Conservation (phyloP, 2,329 filamentous ascomycete species). For the Penicillium sp. region DNA sequence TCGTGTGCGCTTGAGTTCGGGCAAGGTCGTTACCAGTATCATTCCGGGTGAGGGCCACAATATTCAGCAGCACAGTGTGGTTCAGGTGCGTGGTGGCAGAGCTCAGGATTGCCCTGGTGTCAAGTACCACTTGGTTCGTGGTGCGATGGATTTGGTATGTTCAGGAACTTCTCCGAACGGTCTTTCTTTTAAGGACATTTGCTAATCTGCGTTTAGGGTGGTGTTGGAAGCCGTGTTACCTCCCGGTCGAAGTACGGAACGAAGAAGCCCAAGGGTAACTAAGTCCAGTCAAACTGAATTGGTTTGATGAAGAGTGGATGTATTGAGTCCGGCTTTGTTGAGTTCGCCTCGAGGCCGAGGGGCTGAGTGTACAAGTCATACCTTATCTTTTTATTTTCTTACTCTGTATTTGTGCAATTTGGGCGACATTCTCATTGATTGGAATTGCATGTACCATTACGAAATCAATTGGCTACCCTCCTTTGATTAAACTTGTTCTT, state of each 20-base stretch:
- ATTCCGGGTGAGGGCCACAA: slow-evolving; percentile 98
- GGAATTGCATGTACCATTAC: slow-evolving; percentile 20
- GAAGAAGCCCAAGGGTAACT: slow-evolving; percentile 92
- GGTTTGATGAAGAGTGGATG: not conserved
- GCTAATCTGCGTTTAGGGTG: slow-evolving; percentile 61
- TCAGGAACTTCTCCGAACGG: not conserved
- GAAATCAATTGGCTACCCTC: slow-evolving; percentile 1
- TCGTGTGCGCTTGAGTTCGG: slow-evolving; percentile 82
- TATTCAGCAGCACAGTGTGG: slow-evolving; percentile 97
- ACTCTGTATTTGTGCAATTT: slow-evolving; percentile 11
- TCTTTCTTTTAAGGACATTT: not conserved
- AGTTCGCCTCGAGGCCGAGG: not conserved
- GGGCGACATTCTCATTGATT: slow-evolving; percentile 11
- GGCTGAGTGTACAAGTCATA: not conserved
- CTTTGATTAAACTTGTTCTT: no score
- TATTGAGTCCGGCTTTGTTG: not conserved
- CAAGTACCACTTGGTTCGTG: slow-evolving; percentile 88
- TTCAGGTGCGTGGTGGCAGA: slow-evolving; percentile 88
- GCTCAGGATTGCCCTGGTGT: slow-evolving; percentile 98
- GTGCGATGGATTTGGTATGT: slow-evolving; percentile 87
- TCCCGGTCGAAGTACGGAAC: slow-evolving; percentile 96
- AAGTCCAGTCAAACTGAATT: not conserved
- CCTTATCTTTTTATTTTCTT: not conserved
- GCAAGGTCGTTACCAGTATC: slow-evolving; percentile 85
- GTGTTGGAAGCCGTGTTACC: slow-evolving; percentile 78